Evolutionary conservation across 2,329 filamentous ascomycete species (phyloP).

Genomic region (Teratosphaeria viscida): DNA sequence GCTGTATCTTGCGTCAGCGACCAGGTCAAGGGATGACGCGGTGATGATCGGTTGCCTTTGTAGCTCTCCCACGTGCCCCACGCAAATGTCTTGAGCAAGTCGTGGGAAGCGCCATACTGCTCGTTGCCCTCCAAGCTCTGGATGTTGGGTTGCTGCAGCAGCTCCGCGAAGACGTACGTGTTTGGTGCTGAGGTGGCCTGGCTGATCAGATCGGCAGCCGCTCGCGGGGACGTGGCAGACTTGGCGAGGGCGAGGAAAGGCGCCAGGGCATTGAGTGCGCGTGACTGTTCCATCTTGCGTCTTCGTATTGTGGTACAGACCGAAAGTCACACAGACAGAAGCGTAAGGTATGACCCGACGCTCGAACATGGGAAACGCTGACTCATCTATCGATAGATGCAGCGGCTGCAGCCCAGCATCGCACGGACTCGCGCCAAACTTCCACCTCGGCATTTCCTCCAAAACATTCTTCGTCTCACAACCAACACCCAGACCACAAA

Average conservation of each 20-base stretch:
- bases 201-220: constrained; percentile 73
- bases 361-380: neutral
- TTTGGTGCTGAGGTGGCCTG: constrained; percentile 83
- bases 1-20: constrained; percentile 23
- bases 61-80: constrained; percentile 84
- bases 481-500: too few relatives aligned
- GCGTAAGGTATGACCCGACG: neutral
- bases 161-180: constrained; percentile 87
- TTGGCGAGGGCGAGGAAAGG: constrained; percentile 87
- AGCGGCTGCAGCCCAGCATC: too few relatives aligned
- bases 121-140: constrained; percentile 56
- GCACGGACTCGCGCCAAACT: neutral
- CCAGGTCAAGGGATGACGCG: neutral
- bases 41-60: constrained; percentile 30
- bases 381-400: neutral
- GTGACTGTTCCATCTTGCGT: constrained; percentile 58
- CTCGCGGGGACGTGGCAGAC: constrained; percentile 71
- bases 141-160: constrained; percentile 72
- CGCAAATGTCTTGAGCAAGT: constrained; percentile 77
- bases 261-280: constrained; percentile 52
- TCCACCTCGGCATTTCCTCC: too few relatives aligned
- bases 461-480: neutral
- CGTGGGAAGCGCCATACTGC: constrained; percentile 55
- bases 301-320: neutral
- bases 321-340: neutral